Evolutionary conservation across 495 filamentous ascomycete genomes (phyloP).

Genomic region (Chaetomium tenue): DNA sequence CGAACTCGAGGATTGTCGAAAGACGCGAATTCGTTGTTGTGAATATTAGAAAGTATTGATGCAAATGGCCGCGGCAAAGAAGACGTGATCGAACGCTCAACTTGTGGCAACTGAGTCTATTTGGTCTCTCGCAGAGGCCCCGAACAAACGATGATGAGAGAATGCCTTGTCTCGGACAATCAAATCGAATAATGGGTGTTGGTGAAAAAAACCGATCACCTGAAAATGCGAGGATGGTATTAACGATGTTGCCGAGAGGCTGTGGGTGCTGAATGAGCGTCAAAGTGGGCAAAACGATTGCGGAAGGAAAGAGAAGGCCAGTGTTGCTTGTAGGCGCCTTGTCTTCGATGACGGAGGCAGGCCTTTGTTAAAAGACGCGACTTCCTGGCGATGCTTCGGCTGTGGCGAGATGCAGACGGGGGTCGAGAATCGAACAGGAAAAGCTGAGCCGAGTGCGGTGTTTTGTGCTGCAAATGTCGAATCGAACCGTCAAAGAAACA

Average conservation of each 20-base stretch:
- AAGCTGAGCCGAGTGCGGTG: background rate
- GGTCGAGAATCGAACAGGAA: background rate
- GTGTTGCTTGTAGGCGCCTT: constrained; percentile 2
- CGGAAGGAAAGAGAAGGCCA: constrained; percentile 23
- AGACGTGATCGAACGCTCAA: constrained; percentile 38
- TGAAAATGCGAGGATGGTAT: constrained; percentile 19
- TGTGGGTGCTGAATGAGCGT: constrained; percentile 38
- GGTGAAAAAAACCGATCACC: constrained; percentile 16
- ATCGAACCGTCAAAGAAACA: constrained; percentile 1
- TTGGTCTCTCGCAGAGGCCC: constrained; percentile 33
- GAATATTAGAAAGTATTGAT: constrained; percentile 35
- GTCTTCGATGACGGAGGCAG: constrained; percentile 1
- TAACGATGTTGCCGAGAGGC: constrained; percentile 32
- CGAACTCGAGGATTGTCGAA: background rate
- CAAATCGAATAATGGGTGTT: constrained; percentile 20
- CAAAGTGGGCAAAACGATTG: constrained; percentile 26
- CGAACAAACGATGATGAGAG: constrained; percentile 31
- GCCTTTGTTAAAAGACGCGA: background rate
- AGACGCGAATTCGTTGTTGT: background rate
- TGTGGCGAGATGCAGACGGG: constrained; percentile 24
- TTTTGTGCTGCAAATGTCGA: constrained; percentile 1
- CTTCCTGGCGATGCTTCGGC: background rate
- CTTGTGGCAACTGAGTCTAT: constrained; percentile 33
- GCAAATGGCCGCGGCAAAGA: constrained; percentile 27
- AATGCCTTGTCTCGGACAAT: constrained; percentile 22